Conservation (phyloP, 305 asterid species). For the Plantago rigida region DNA sequence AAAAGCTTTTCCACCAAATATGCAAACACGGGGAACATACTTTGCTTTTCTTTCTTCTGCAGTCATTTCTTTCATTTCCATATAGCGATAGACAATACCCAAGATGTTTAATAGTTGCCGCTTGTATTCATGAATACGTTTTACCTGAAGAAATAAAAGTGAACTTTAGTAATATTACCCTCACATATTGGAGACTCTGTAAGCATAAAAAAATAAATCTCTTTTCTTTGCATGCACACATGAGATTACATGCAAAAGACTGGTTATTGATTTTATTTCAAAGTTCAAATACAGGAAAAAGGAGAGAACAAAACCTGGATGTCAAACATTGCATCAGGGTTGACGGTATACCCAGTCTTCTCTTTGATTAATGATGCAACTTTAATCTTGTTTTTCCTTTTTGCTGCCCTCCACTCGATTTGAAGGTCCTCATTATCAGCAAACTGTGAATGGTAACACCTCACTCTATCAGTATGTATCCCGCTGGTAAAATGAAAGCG, state of each 20-base stretch:
- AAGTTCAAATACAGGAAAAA: conserved; percentile 18
- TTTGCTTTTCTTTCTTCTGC: conserved; percentile 58
- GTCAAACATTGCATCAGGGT: conserved; percentile 88
- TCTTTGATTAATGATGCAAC: conserved; percentile 65
- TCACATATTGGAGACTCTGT: conserved; percentile 11
- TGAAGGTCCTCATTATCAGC: conserved; percentile 84
- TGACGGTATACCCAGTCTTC: conserved; percentile 72
- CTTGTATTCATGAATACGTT: conserved; percentile 92
- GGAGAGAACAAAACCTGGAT: conserved; percentile 53
- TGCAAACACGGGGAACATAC: conserved; percentile 81
- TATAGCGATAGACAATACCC: conserved; percentile 80
- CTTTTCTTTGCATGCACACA: conserved; percentile 13
- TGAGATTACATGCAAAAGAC: conserved; percentile 10
- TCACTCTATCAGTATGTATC: conserved; percentile 22
- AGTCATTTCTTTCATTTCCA: conserved; percentile 82
- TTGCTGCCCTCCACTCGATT: conserved; percentile 71
- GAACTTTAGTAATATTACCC: conserved; percentile 19
- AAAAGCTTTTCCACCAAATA: conserved; percentile 92
- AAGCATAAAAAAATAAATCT: conserved; percentile 10
- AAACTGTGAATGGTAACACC: conserved; percentile 43
- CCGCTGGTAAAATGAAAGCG: conserved; percentile 7
- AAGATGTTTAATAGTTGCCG: conserved; percentile 72
- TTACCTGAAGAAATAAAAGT: conserved; percentile 44
- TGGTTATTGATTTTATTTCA: neutral
- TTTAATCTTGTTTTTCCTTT: conserved; percentile 61